A percentile compares a stretch with the other conserved stretches of the same genome.
Conservation (phyloP, 768 basidiomycete species). For the Melanogaster broomeanus region DNA sequence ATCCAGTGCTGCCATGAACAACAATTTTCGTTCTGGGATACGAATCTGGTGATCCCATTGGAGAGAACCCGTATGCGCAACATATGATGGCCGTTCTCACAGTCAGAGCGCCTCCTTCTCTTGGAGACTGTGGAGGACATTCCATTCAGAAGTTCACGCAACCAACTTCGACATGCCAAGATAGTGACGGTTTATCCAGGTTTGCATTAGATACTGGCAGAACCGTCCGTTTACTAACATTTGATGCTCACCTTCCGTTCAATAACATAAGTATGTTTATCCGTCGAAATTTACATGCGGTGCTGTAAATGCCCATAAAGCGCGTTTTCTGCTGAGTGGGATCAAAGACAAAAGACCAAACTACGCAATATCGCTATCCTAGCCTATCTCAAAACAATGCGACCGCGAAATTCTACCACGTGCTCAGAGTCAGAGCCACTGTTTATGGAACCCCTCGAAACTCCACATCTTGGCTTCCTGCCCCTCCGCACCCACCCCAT, state of each 20-base stretch:
- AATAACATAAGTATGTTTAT: background rate
- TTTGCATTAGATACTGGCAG: too few species aligned
- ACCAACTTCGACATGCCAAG: too few species aligned
- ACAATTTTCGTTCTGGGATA: background rate
- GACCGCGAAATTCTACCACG: background rate
- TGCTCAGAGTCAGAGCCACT: background rate
- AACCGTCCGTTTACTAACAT: too few species aligned
- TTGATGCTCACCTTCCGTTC: too few species aligned
- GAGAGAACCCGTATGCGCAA: background rate
- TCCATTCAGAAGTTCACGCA: background rate
- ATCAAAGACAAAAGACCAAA: too few species aligned
- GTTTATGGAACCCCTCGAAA: slow-evolving; percentile 26
- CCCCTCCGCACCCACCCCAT: slow-evolving; percentile 45
- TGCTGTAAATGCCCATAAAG: too few species aligned
- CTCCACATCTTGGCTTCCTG: slow-evolving; percentile 26
- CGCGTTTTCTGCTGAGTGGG: too few species aligned
- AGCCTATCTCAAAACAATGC: background rate
- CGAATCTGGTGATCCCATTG: background rate
- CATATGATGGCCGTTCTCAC: background rate
- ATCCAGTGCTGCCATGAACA: background rate
- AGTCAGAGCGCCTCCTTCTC: background rate
- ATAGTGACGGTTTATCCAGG: too few species aligned
- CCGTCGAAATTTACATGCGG: too few species aligned
- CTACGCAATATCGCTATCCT: background rate
- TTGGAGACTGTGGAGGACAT: background rate